These are phyloP conservation scores for Jatropha multifida DNA, from an alignment of 441 rosid species.

Conservation along the genomic window DNA sequence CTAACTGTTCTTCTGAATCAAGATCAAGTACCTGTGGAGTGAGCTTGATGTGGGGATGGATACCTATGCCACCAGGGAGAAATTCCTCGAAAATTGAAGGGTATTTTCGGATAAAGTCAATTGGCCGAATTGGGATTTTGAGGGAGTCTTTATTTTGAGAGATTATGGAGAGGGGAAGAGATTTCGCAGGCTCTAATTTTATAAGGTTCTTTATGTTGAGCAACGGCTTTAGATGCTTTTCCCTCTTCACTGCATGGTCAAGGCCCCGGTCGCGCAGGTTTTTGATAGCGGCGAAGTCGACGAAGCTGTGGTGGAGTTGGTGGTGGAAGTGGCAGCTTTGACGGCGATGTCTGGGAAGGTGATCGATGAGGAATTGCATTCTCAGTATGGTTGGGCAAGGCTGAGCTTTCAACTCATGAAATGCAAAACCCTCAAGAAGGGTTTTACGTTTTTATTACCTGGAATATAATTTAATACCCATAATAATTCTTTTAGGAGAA, in stretches of 20 bases:
- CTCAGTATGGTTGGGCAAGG: not conserved
- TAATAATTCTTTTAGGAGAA: too few species aligned
- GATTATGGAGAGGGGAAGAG: conserved; percentile 69
- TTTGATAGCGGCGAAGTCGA: conserved; percentile 37
- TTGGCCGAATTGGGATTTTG: conserved; percentile 66
- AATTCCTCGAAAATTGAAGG: conserved; percentile 75
- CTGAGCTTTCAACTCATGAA: not conserved
- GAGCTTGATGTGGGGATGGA: conserved; percentile 82
- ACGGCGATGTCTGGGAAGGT: conserved; percentile 22
- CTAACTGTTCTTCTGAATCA: conserved; percentile 78
- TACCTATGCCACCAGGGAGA: conserved; percentile 64
- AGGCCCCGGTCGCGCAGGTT: conserved; percentile 83
- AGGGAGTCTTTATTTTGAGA: conserved; percentile 50
- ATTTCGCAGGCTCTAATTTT: conserved; percentile 77
- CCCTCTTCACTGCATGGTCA: conserved; percentile 82
- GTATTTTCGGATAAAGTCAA: conserved; percentile 73
- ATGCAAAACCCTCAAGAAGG: not conserved
- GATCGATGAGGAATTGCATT: conserved; percentile 41
- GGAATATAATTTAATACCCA: too few species aligned
- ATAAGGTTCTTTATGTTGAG: conserved; percentile 69
- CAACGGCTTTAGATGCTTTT: conserved; percentile 68
- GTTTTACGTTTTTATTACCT: not conserved
- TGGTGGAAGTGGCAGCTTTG: conserved; percentile 4
- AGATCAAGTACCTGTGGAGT: conserved; percentile 66
- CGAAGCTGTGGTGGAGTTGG: conserved; percentile 28